phyloP scores from a whole-genome alignment of 495 filamentous ascomycete genomes.

The Talaromyces liani region DNA sequence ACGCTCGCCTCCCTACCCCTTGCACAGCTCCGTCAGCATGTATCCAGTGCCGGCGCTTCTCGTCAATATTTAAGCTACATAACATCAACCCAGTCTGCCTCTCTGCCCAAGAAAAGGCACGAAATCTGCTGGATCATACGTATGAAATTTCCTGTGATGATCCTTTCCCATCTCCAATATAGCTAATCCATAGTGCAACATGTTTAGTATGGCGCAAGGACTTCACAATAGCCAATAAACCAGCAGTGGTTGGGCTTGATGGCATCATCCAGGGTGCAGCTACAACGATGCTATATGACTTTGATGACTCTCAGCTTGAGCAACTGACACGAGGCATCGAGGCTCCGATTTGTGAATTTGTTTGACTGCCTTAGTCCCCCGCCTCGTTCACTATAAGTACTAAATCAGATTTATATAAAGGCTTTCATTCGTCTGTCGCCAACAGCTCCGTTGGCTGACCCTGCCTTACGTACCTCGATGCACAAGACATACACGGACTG shows the following conservation, averaged over 20 bases:
- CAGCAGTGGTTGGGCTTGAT: not conserved
- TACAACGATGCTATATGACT: no score
- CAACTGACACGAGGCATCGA: no score
- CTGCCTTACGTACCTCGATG: no score
- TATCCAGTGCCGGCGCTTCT: not conserved
- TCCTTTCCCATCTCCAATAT: not conserved
- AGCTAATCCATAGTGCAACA: not conserved
- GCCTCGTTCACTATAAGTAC: no score
- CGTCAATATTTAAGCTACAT: constrained; percentile 1
- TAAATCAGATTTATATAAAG: no score
- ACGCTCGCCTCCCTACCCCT: not conserved
- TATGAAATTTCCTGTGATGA: not conserved
- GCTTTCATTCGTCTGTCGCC: no score
- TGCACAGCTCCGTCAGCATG: not conserved
- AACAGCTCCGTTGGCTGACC: no score
- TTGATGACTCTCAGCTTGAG: no score
- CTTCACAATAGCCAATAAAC: not conserved
- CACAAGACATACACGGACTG: no score
- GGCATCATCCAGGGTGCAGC: no score
- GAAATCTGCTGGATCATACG: constrained; percentile 2
- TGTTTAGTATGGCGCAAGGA: not conserved
- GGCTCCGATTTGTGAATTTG: no score
- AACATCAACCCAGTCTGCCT: not conserved
- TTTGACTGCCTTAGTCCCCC: no score
- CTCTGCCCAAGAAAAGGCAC: not conserved